phyloP scores from a whole-genome alignment of 1,139 yeast genomes.

The Zhuliangozyma blackwelliae region DNA sequence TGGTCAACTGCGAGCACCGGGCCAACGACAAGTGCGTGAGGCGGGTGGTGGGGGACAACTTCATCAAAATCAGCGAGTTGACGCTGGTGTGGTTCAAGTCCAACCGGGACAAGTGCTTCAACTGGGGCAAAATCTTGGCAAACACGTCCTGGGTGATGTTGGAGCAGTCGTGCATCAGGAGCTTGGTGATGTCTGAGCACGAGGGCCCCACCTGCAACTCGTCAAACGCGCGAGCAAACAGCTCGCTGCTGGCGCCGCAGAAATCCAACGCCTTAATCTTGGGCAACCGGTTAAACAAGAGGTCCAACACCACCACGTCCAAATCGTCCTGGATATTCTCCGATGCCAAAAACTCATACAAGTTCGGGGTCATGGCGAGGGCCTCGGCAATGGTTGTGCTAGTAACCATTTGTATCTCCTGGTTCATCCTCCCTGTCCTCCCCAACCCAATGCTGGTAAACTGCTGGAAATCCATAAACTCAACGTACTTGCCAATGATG shows the following conservation, averaged over 20 bases:
- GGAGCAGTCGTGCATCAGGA: slow-evolving; percentile 87
- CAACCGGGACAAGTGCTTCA: slow-evolving; percentile 59
- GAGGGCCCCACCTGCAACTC: slow-evolving; percentile 20
- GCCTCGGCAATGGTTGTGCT: slow-evolving; percentile 64
- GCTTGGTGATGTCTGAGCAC: slow-evolving; percentile 27
- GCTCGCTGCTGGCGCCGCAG: slow-evolving; percentile 77
- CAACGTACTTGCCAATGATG: slow-evolving; percentile 61
- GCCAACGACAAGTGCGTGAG: slow-evolving; percentile 78
- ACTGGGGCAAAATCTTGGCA: slow-evolving; percentile 51
- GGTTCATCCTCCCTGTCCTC: slow-evolving; percentile 83
- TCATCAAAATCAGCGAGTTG: slow-evolving; percentile 42
- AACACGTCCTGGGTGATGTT: slow-evolving; percentile 60
- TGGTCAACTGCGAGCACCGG: slow-evolving; percentile 71
- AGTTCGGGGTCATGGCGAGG: slow-evolving; percentile 57
- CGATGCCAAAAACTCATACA: slow-evolving; percentile 74
- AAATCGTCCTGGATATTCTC: slow-evolving; percentile 87
- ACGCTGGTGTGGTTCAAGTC: slow-evolving; percentile 73
- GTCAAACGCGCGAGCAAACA: slow-evolving; percentile 62
- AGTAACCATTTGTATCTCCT: slow-evolving; percentile 88
- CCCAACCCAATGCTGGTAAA: slow-evolving; percentile 90
- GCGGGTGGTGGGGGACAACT: slow-evolving; percentile 50
- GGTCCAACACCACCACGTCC: slow-evolving; percentile 55
- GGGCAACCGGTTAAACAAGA: slow-evolving; percentile 56
- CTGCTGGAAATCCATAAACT: slow-evolving; percentile 80
- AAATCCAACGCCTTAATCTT: slow-evolving; percentile 72